Conservation (phyloP, 2,329 filamentous ascomycete species). For the Spiromastix sp. region DNA sequence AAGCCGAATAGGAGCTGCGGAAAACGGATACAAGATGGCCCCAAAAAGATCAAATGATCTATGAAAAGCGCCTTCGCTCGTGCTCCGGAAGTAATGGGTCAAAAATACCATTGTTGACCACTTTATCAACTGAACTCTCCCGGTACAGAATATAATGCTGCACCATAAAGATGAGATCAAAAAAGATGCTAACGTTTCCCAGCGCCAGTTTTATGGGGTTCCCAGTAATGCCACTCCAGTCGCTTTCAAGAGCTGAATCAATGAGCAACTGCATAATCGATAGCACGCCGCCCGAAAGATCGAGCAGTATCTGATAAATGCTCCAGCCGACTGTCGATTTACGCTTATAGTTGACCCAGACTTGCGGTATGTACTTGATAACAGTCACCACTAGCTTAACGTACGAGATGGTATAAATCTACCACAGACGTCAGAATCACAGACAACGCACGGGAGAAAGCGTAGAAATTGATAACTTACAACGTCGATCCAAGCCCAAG, state of each 20-base stretch:
- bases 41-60: no score
- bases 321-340: slow-evolving; percentile 81
- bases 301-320: slow-evolving; percentile 73
- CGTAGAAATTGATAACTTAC: slow-evolving; percentile 32
- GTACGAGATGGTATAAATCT: slow-evolving; percentile 64
- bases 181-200: slow-evolving; percentile 74
- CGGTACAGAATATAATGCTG: slow-evolving; percentile 82
- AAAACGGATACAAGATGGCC: no score
- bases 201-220: slow-evolving; percentile 87
- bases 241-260: slow-evolving; percentile 71
- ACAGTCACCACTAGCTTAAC: slow-evolving; percentile 83
- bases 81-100: no score
- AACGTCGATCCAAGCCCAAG: slow-evolving; percentile 56
- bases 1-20: no score
- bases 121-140: slow-evolving; percentile 12
- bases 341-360: slow-evolving; percentile 71
- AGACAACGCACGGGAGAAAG: neutral
- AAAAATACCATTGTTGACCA: no score
- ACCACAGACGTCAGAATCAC: neutral
- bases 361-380: slow-evolving; percentile 87
- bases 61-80: no score
- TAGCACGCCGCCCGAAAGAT: slow-evolving; percentile 69
- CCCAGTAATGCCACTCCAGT: slow-evolving; percentile 84
- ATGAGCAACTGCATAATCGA: slow-evolving; percentile 73
- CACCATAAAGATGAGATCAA: slow-evolving; percentile 73